Conservation (phyloP, 2,329 filamentous ascomycete genomes). For the Fusarium kyushuense region DNA sequence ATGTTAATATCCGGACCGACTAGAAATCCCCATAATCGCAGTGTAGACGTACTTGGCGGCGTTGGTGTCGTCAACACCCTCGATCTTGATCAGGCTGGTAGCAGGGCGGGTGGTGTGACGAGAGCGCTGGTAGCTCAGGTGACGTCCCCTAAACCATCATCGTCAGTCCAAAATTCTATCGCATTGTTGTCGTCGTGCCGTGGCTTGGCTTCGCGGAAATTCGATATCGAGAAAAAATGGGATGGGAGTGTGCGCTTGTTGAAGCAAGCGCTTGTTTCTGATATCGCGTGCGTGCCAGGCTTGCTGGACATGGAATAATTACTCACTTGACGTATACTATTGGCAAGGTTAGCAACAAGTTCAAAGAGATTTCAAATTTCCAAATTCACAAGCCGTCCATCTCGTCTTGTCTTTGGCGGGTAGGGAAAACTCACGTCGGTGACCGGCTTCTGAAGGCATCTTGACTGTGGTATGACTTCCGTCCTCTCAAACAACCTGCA, state of each 20-base stretch:
- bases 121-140: conserved; percentile 97
- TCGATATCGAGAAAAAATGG: conserved; percentile 40
- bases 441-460: conserved; percentile 89
- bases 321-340: conserved; percentile 92
- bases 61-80: conserved; percentile 92
- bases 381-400: conserved; percentile 20
- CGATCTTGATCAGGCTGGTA: conserved; percentile 97
- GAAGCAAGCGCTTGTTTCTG: conserved; percentile 19
- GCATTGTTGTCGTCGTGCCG: conserved; percentile 40
- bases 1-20: conserved; percentile 44
- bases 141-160: conserved; percentile 79
- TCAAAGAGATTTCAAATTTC: conserved; percentile 35
- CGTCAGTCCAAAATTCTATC: conserved; percentile 49
- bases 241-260: conserved; percentile 32
- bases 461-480: conserved; percentile 68
- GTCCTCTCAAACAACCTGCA: conserved; percentile 62
- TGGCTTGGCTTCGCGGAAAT: conserved; percentile 41
- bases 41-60: conserved; percentile 79
- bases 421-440: conserved; percentile 79
- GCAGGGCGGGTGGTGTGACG: conserved; percentile 91
- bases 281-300: conserved; percentile 35
- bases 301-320: conserved; percentile 25
- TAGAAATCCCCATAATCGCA: background rate
- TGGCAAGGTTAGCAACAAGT: conserved; percentile 54
- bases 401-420: conserved; percentile 27